Evolutionary conservation across 441 rosid genomes (phyloP).

Genomic region (Dalechampia spathulata): DNA sequence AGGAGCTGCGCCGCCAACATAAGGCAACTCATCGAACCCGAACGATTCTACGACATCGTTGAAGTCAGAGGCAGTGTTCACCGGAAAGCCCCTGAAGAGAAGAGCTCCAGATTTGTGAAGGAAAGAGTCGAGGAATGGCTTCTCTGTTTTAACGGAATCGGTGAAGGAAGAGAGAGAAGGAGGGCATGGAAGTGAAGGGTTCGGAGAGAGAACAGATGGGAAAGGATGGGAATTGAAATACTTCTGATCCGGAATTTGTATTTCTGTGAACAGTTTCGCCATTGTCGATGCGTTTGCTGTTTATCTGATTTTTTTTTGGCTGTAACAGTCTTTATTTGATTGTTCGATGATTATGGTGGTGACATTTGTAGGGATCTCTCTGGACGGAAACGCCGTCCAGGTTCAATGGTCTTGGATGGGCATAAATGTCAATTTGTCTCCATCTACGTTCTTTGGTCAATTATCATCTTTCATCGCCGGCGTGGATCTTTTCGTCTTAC

Average conservation of each 20-base stretch:
- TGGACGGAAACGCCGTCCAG: constrained; percentile 11
- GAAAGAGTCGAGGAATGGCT: constrained; percentile 50
- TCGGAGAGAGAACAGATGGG: constrained; percentile 47
- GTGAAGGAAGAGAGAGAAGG: constrained; percentile 27
- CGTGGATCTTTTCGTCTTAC: too few relatives aligned
- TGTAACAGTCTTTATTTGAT: too few relatives aligned
- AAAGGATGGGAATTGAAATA: constrained; percentile 34
- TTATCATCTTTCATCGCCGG: too few relatives aligned
- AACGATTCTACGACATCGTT: constrained; percentile 79
- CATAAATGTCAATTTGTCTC: too few relatives aligned
- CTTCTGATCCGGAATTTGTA: constrained; percentile 42
- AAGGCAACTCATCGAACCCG: constrained; percentile 83
- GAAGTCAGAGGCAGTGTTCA: constrained; percentile 55
- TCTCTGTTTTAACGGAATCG: constrained; percentile 30
- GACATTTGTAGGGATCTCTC: background rate
- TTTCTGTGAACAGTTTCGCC: constrained; percentile 39
- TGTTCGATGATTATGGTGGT: background rate
- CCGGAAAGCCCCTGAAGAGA: constrained; percentile 57
- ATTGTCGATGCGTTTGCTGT: constrained; percentile 14
- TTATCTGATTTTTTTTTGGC: background rate
- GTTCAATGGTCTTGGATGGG: constrained; percentile 17
- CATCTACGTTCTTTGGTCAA: too few relatives aligned
- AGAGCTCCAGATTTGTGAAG: constrained; percentile 61
- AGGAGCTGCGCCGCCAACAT: constrained; percentile 89
- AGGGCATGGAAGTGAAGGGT: constrained; percentile 15